Conservation (phyloP, 805 yeast species). For the Metschnikowia peoriensis region DNA sequence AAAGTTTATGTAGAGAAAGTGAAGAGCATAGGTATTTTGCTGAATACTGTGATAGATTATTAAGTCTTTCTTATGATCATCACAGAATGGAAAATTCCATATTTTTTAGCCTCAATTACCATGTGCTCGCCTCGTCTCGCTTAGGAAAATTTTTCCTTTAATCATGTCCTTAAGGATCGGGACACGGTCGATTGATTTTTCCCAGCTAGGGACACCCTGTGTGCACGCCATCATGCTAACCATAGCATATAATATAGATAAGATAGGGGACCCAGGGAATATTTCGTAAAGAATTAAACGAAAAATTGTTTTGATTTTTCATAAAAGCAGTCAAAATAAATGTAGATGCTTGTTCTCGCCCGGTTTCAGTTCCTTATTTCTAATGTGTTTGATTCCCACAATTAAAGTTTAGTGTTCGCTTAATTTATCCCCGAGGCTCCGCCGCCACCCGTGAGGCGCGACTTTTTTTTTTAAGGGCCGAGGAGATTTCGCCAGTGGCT, state of each 20-base stretch:
- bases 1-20: neutral
- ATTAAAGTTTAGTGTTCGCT: neutral
- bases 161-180: neutral
- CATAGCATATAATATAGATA: neutral
- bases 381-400: neutral
- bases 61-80: no score
- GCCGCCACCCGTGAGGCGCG: neutral
- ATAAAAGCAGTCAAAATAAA: no score
- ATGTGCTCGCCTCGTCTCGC: neutral
- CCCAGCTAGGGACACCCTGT: neutral
- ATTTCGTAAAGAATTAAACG: neutral
- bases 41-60: no score
- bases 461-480: neutral
- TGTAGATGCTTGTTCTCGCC: neutral
- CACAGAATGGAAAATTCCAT: no score
- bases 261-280: neutral
- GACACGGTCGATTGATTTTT: neutral
- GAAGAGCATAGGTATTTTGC: no score
- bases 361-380: neutral
- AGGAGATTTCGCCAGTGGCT: neutral
- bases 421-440: neutral
- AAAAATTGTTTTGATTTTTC: neutral
- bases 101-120: neutral
- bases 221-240: neutral
- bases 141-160: neutral